A percentile compares a stretch with the other conserved stretches of the same genome.
phyloP scores from a whole-genome alignment of 1,284 basidiomycete genomes.

The Ceratobasidium sp. region DNA sequence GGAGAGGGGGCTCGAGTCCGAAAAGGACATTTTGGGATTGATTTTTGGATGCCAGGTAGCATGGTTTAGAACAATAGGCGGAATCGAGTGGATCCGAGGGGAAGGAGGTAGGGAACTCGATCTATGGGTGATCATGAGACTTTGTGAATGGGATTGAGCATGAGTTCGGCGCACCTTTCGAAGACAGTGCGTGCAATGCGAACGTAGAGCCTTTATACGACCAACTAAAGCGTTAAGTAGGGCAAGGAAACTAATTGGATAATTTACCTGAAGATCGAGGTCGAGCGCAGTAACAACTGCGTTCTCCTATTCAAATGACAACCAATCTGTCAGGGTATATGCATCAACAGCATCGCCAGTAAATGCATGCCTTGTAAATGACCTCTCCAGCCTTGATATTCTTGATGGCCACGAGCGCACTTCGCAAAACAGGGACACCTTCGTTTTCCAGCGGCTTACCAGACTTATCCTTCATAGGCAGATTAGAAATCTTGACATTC shows the following conservation, averaged over 20 bases:
- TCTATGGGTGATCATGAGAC: too few relatives aligned
- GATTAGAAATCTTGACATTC: constrained; percentile 69
- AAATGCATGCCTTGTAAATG: constrained; percentile 71
- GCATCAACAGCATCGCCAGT: constrained; percentile 12
- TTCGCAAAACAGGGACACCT: constrained; percentile 57
- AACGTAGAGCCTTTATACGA: constrained; percentile 63
- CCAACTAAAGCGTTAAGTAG: background rate
- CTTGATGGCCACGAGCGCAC: constrained; percentile 71
- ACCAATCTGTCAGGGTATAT: constrained; percentile 27
- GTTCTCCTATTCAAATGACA: constrained; percentile 63
- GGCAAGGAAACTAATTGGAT: background rate
- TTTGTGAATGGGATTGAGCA: too few relatives aligned
- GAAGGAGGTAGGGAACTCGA: constrained; percentile 61
- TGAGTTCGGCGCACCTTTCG: too few relatives aligned
- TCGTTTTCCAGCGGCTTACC: constrained; percentile 48
- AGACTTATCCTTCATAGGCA: constrained; percentile 53
- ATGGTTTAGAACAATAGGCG: constrained; percentile 76
- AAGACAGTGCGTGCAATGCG: constrained; percentile 77
- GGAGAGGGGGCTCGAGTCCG: constrained; percentile 64
- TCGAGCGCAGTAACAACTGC: constrained; percentile 76
- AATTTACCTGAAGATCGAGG: constrained; percentile 60
- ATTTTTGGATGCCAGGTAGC: constrained; percentile 64
- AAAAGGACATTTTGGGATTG: constrained; percentile 77
- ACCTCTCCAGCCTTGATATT: constrained; percentile 74
- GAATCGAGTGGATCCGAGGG: constrained; percentile 65